These are phyloP conservation scores for Chaetomiaceae sp. DNA, from an alignment of 2,329 filamentous ascomycete genomes.

Conservation along the genomic window DNA sequence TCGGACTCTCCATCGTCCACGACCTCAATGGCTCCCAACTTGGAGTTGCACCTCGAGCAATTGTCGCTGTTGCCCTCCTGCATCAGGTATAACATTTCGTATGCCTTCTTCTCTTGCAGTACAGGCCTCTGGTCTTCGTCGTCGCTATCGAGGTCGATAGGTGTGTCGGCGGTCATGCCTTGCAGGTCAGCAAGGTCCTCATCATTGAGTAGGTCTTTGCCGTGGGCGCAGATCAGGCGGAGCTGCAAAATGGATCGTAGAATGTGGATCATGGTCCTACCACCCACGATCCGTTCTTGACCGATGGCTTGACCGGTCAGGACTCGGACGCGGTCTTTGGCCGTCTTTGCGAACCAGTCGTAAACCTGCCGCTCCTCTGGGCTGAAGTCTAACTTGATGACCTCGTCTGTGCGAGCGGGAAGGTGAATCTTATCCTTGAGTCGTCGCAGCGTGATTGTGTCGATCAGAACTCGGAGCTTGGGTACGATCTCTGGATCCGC, in stretches of 20 bases:
- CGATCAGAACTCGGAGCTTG: conserved; percentile 82
- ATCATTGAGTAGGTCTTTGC: conserved; percentile 81
- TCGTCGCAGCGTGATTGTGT: conserved; percentile 88
- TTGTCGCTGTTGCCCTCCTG: conserved; percentile 72
- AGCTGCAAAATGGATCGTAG: conserved; percentile 86
- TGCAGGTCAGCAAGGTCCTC: conserved; percentile 77
- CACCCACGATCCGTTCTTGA: conserved; percentile 64
- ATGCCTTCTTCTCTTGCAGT: conserved; percentile 67
- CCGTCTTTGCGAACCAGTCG: conserved; percentile 77
- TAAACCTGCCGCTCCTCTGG: conserved; percentile 73
- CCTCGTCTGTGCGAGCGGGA: conserved; percentile 66
- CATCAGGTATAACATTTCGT: conserved; percentile 81
- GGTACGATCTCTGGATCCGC: conserved; percentile 80
- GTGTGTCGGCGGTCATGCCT: conserved; percentile 76
- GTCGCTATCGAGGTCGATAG: conserved; percentile 84
- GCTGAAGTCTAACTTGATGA: conserved; percentile 71
- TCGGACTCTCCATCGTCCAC: conserved; percentile 56
- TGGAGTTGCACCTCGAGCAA: conserved; percentile 66
- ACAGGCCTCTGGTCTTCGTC: conserved; percentile 56
- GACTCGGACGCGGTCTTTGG: conserved; percentile 72
- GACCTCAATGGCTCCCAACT: conserved; percentile 54
- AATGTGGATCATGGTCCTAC: conserved; percentile 89
- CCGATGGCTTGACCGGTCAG: conserved; percentile 55
- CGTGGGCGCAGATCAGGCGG: conserved; percentile 86
- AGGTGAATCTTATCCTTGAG: conserved; percentile 89